Evolutionary conservation across 1,284 basidiomycete species (phyloP).

Genomic region (Leccinum subrobustum): DNA sequence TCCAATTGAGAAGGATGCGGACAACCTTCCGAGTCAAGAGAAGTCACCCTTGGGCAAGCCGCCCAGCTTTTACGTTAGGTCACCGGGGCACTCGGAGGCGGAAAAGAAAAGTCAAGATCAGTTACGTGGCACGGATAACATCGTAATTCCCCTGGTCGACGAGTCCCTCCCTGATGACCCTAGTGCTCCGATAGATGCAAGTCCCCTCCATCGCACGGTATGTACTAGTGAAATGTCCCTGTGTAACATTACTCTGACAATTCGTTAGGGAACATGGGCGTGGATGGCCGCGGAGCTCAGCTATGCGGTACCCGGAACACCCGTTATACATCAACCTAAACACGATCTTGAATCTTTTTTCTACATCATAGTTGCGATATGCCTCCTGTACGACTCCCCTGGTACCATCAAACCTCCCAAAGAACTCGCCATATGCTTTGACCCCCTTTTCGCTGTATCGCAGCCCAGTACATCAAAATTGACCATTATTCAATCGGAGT

Average conservation of each 20-base stretch:
- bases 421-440: neutral
- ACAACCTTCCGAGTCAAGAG: neutral
- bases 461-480: neutral
- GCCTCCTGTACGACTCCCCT: neutral
- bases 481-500: neutral
- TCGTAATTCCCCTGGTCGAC: neutral
- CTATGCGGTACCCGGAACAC: neutral
- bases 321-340: neutral
- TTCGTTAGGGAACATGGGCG: conserved; percentile 3
- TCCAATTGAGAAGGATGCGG: neutral
- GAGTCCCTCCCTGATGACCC: neutral
- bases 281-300: conserved; percentile 14
- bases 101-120: neutral
- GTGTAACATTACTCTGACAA: neutral
- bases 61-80: neutral
- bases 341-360: neutral
- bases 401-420: neutral
- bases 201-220: neutral
- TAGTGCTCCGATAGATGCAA: neutral
- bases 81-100: neutral
- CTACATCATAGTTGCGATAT: neutral
- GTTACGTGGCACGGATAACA: neutral
- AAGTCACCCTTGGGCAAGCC: neutral
- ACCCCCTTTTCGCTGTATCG: neutral
- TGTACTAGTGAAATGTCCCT: neutral